phyloP scores from a whole-genome alignment of 2,329 filamentous ascomycete species.

The Colletotrichum sansevieriae region DNA sequence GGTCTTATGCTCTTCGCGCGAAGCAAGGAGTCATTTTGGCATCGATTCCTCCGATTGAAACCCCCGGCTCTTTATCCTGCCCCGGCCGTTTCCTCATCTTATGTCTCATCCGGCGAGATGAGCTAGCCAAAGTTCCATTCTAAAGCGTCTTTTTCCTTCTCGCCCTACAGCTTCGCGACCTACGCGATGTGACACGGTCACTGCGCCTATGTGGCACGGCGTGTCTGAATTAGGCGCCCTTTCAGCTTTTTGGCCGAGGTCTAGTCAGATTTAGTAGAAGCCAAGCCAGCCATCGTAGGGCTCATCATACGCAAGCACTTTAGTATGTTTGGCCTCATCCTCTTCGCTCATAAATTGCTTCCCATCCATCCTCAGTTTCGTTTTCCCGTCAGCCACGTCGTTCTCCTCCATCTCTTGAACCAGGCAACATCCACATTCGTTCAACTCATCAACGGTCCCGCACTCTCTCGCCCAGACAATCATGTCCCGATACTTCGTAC shows the following conservation, averaged over 20 bases:
- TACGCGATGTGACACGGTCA: conserved; percentile 6
- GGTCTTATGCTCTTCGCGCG: not conserved
- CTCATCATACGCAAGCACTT: not conserved
- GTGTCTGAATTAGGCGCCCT: conserved; percentile 1
- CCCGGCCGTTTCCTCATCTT: not conserved
- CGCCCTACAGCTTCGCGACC: not conserved
- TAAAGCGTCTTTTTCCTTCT: not conserved
- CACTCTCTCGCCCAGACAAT: not conserved
- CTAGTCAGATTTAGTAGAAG: not conserved
- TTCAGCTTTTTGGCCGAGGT: not conserved
- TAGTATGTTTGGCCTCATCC: not conserved
- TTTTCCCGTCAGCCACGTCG: not conserved
- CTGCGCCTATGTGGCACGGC: conserved; percentile 10
- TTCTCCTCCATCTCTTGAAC: not conserved
- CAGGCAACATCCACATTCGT: not conserved
- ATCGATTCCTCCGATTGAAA: not conserved
- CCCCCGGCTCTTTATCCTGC: not conserved
- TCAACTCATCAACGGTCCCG: not conserved
- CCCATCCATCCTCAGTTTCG: too few relatives aligned
- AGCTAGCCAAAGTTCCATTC: not conserved
- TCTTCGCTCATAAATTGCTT: not conserved
- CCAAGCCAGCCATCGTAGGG: not conserved
- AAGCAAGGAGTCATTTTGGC: not conserved
- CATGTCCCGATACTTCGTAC: conserved; percentile 36
- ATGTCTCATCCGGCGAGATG: not conserved